These are phyloP conservation scores for Solidago caesia DNA, from an alignment of 129 eudicot species.

Conservation along the genomic window DNA sequence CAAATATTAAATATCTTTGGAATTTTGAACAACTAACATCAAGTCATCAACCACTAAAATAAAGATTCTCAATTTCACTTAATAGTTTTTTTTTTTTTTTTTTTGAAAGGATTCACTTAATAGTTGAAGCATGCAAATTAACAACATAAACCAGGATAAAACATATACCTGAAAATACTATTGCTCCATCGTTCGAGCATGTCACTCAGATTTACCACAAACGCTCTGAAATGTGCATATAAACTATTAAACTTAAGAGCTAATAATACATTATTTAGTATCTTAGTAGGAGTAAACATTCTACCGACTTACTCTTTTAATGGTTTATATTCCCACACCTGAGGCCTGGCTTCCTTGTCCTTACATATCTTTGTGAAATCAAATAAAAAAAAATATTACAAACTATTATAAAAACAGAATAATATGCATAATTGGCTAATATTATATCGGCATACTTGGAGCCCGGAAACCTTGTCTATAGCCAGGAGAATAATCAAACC, in stretches of 20 bases:
- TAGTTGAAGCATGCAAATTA: too few relatives aligned
- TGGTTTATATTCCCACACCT: slow-evolving; percentile 79
- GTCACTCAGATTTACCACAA: slow-evolving; percentile 87
- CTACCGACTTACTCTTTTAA: slow-evolving; percentile 67
- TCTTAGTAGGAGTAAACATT: neutral
- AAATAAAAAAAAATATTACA: neutral
- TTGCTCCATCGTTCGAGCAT: slow-evolving; percentile 99
- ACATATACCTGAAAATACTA: slow-evolving; percentile 58
- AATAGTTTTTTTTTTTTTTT: too few relatives aligned
- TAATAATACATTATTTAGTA: neutral
- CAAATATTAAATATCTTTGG: neutral
- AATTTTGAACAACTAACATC: too few relatives aligned
- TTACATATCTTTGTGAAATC: slow-evolving; percentile 62
- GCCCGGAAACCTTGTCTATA: slow-evolving; percentile 69
- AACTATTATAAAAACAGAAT: neutral
- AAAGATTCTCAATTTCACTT: too few relatives aligned
- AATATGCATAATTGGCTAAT: neutral
- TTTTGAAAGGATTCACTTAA: too few relatives aligned
- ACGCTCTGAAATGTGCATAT: slow-evolving; percentile 52
- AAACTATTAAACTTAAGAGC: neutral
- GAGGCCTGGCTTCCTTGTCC: slow-evolving; percentile 70
- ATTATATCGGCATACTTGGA: slow-evolving; percentile 56
- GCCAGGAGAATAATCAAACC: slow-evolving; percentile 90
- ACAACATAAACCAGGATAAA: neutral
- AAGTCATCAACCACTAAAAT: too few relatives aligned